Evolutionary conservation across 139 green algal species (phyloP), one percentile per base, ranked within the genome.

Genomic region (Pseudopediastrum boryanum): DNA sequence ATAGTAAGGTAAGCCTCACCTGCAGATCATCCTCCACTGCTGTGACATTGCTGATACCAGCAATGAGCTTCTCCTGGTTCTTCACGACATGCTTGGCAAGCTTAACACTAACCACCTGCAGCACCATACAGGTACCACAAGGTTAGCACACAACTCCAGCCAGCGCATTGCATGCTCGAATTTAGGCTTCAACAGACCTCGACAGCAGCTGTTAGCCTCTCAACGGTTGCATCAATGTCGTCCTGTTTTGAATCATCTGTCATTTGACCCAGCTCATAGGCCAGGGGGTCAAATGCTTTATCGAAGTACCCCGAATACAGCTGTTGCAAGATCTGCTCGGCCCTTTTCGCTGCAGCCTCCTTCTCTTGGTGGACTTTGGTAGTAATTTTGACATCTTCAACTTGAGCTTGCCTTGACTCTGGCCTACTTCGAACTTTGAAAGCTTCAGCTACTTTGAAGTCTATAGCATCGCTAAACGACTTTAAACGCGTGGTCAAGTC

Each of bases 11-110:
- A n/a, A n/a, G n/a, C 13, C 44, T 2, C 75, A 81, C 77, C 63
- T 85, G 85, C 6, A 90, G 29, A 56, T 84, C 83, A 39, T 80
- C 83, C 66, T 84, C 77, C 52, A 83, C 77, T 27, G 33, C 52
- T 4, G 83, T 79, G 9, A 90, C 81, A 29, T 75, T 79, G 10
- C 74, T 77, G 9, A 90, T 79, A 12, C 85, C 85, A 31, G 79
- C 61, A 16, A 88, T 77, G n/a, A 90, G 84, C 73, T 84, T 83
- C 36, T 92, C 88, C 25, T 87, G 81, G 16, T 89, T 84, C 54
- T 89, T 89, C 29, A 85, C 52, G 33, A 92, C 86, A 61, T 88
- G 85, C 12, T 82, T 71, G 2, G 84, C 84, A 38, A 92, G 77
- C 16, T 79, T 75, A 3, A 80, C 78, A 50, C 85, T 85, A 3